phyloP scores from a whole-genome alignment of 352 stramenopile species.

The Phytophthora uliginosa region DNA sequence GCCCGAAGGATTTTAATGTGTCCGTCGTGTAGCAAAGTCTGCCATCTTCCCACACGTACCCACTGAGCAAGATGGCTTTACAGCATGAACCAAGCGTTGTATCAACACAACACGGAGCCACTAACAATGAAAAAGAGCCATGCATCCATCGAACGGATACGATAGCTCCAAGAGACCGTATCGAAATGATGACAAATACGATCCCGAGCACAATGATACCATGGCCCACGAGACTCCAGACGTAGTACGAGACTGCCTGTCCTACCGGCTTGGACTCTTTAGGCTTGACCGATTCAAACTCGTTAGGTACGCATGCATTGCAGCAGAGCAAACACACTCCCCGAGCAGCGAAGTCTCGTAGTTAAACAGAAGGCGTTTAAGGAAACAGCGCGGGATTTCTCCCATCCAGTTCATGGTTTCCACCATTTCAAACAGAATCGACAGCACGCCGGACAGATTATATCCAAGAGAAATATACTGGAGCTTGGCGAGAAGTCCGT shows the following conservation, averaged over 20 bases:
- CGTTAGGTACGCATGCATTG: conserved; percentile 19
- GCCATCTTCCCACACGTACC: conserved; percentile 18
- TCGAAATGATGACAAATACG: conserved; percentile 7
- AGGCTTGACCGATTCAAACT: conserved; percentile 22
- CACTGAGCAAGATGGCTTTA: conserved; percentile 17
- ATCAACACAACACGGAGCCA: conserved; percentile 2
- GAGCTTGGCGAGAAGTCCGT: conserved; percentile 21
- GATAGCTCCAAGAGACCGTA: conserved; percentile 8
- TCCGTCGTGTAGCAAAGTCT: conserved; percentile 17
- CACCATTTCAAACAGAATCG: conserved; percentile 16
- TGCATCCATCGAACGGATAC: not conserved
- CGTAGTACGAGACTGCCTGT: conserved; percentile 16
- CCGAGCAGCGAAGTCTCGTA: conserved; percentile 21
- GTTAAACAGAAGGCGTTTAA: conserved; percentile 28
- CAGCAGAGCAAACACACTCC: conserved; percentile 7
- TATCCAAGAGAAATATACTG: conserved; percentile 22
- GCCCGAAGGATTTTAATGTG: conserved; percentile 16
- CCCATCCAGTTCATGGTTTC: conserved; percentile 13
- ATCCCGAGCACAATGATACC: conserved; percentile 17
- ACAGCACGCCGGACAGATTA: conserved; percentile 9
- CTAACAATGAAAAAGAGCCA: not conserved
- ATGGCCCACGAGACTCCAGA: conserved; percentile 15
- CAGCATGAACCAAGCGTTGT: not conserved
- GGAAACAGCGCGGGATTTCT: not conserved
- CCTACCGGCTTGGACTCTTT: conserved; percentile 1